Evolutionary conservation across 176 grass and related monocot species (phyloP).

Genomic region (Raddia distichophylla): DNA sequence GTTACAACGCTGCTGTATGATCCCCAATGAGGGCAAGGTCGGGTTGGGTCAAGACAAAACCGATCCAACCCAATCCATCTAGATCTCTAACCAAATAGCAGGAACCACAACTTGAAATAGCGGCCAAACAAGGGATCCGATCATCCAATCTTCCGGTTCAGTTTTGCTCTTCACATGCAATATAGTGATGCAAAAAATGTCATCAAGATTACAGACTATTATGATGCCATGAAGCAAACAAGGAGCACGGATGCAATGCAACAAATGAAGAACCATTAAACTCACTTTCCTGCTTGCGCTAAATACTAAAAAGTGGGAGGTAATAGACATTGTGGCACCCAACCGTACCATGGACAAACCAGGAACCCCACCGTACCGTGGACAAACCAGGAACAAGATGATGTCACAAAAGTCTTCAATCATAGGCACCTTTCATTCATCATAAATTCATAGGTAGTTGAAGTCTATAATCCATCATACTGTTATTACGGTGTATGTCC

Average conservation of each 20-base stretch:
- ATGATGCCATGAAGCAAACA: not conserved
- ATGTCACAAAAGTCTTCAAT: slow-evolving; percentile 36
- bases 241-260: slow-evolving; percentile 13
- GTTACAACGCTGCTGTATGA: too few species aligned
- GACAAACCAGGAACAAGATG: slow-evolving; percentile 33
- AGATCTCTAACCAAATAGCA: too few species aligned
- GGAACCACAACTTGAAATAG: not conserved
- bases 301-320: slow-evolving; percentile 31
- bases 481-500: too few species aligned
- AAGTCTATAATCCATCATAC: too few species aligned
- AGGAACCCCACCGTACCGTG: slow-evolving; percentile 24
- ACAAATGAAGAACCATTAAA: not conserved
- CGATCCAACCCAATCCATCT: too few species aligned
- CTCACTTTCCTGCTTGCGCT: not conserved
- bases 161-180: not conserved
- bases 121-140: not conserved
- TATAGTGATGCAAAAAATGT: not conserved
- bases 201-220: not conserved
- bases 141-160: not conserved
- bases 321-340: slow-evolving; percentile 27
- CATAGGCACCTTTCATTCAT: slow-evolving; percentile 33
- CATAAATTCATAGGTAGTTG: slow-evolving; percentile 27
- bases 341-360: slow-evolving; percentile 28
- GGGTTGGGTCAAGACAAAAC: too few species aligned
- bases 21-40: too few species aligned